Percentiles rank a stretch among this genome's conserved stretches.
Evolutionary conservation across 345 rosid genomes (phyloP).

Genomic region (Noccaea caerulescens): DNA sequence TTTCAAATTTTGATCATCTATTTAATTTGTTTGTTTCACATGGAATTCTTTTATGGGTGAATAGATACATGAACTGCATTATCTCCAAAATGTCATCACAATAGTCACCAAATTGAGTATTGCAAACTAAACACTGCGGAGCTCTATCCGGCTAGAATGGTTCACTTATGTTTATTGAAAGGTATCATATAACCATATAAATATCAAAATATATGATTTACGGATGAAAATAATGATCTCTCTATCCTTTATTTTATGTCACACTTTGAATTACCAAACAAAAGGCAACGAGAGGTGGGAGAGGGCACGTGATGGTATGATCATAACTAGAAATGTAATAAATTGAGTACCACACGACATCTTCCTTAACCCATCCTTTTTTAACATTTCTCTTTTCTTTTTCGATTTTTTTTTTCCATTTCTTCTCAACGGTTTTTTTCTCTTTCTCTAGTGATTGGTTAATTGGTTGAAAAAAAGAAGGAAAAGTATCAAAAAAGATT

Average conservation of each 20-base stretch:
- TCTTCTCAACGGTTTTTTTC: background rate
- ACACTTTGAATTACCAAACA: slow-evolving; percentile 37
- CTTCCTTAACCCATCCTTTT: slow-evolving; percentile 36
- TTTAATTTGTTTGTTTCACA: background rate
- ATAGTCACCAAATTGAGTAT: slow-evolving; percentile 14
- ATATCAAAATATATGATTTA: slow-evolving; percentile 1
- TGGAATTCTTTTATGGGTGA: background rate
- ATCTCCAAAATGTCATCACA: slow-evolving; percentile 6
- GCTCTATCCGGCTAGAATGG: slow-evolving; percentile 29
- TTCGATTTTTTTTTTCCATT: background rate
- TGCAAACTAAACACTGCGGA: background rate
- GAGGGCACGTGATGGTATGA: slow-evolving; percentile 34
- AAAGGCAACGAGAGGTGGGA: slow-evolving; percentile 16
- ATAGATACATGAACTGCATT: background rate
- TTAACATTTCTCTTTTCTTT: slow-evolving; percentile 3
- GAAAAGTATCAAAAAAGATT: too few species aligned
- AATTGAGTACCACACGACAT: slow-evolving; percentile 44
- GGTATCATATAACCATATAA: slow-evolving; percentile 25
- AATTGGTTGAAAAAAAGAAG: too few species aligned
- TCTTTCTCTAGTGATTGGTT: background rate
- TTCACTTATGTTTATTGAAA: slow-evolving; percentile 31
- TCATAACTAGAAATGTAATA: slow-evolving; percentile 35
- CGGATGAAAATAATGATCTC: background rate
- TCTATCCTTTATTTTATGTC: slow-evolving; percentile 6
- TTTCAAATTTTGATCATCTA: background rate